A percentile compares a stretch with the other conserved stretches of the same genome.
Conservation (phyloP, 2,329 filamentous ascomycete genomes). For the Alternaria burnsii region DNA sequence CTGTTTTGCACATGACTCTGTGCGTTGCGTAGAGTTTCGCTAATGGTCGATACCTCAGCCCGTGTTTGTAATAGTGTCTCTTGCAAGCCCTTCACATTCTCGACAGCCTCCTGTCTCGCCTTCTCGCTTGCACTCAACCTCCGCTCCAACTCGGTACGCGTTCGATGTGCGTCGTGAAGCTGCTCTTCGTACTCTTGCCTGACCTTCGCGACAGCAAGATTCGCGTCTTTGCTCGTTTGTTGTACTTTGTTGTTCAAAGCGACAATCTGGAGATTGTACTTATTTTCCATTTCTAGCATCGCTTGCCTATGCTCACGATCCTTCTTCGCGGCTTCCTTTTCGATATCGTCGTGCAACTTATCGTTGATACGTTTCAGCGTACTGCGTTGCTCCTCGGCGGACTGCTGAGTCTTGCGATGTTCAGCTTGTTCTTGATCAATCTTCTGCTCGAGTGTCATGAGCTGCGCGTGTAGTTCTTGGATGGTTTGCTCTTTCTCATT, state of each 20-base stretch:
- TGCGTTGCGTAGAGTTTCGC: constrained; percentile 33
- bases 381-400: constrained; percentile 55
- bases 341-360: constrained; percentile 73
- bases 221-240: constrained; percentile 41
- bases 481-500: constrained; percentile 73
- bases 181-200: constrained; percentile 49
- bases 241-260: constrained; percentile 49
- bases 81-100: constrained; percentile 39
- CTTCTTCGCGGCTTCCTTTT: constrained; percentile 67
- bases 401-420: constrained; percentile 69
- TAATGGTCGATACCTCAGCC: constrained; percentile 35
- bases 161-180: constrained; percentile 36
- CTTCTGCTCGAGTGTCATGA: constrained; percentile 63
- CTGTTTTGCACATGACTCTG: constrained; percentile 35
- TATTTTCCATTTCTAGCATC: constrained; percentile 56
- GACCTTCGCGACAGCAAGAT: constrained; percentile 34
- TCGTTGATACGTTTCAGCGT: constrained; percentile 74
- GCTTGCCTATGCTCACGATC: constrained; percentile 47
- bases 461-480: constrained; percentile 64
- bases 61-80: constrained; percentile 35
- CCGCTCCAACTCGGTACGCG: constrained; percentile 38
- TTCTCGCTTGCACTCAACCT: constrained; percentile 37
- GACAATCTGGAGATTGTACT: constrained; percentile 55
- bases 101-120: constrained; percentile 36
- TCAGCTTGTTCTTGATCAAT: constrained; percentile 78